Evolutionary conservation across 345 rosid species (phyloP).

Genomic region (Citrus reticulata): DNA sequence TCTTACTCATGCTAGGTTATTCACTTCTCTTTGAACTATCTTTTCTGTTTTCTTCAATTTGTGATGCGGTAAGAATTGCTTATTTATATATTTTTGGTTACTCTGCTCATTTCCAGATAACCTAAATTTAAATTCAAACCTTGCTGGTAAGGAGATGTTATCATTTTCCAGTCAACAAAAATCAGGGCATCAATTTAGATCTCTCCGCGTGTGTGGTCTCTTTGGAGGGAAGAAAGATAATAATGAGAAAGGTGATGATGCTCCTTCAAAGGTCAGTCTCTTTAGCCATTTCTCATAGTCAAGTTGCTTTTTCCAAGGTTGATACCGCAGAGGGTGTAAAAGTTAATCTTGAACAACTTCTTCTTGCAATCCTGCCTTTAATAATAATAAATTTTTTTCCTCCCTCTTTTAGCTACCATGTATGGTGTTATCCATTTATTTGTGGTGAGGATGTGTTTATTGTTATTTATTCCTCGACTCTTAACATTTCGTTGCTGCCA

Average conservation of each 20-base stretch:
- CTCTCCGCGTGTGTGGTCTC: conserved; percentile 50
- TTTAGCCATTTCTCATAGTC: not conserved
- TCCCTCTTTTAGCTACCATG: not conserved
- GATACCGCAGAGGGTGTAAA: not conserved
- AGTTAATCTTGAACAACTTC: not conserved
- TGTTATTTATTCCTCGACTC: conserved; percentile 2
- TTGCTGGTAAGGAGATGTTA: conserved; percentile 34
- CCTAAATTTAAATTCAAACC: conserved; percentile 32
- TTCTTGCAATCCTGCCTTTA: not conserved
- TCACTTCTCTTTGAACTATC: not conserved
- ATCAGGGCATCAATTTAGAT: conserved; percentile 17
- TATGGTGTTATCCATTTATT: not conserved
- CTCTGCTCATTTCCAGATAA: conserved; percentile 36
- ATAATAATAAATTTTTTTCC: not conserved
- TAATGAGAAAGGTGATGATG: conserved; percentile 56
- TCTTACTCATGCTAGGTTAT: too few relatives aligned
- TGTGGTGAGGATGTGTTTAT: not conserved
- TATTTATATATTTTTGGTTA: conserved; percentile 3
- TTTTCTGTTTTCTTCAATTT: not conserved
- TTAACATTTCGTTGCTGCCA: conserved; percentile 16
- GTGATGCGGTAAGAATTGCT: not conserved
- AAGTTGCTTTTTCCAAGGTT: not conserved
- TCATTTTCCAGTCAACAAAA: conserved; percentile 29
- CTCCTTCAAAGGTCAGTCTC: conserved; percentile 59
- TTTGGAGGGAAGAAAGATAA: conserved; percentile 85